A percentile compares a stretch with the other conserved stretches of the same genome.
phyloP scores from a whole-genome alignment of 2,329 filamentous ascomycete species.

The Colletotrichum echinochloae region DNA sequence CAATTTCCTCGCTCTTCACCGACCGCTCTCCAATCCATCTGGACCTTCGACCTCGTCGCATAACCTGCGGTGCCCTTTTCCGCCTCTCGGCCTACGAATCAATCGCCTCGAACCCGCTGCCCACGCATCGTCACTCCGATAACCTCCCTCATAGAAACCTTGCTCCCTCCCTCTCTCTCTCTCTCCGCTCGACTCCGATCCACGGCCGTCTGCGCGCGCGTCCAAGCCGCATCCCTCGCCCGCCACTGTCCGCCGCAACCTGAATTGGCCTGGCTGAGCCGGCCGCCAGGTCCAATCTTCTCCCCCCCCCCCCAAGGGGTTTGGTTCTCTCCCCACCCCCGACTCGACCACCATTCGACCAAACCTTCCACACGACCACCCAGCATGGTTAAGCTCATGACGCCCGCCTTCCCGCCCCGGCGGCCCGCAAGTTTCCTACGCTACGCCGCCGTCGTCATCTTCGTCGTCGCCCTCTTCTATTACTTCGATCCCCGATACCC shows the following conservation, averaged over 20 bases:
- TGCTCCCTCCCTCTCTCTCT: not conserved
- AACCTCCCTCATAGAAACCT: not conserved
- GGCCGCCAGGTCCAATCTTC: slow-evolving; percentile 26
- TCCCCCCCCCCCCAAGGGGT: not conserved
- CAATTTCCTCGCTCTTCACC: not conserved
- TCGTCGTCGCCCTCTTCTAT: slow-evolving; percentile 57
- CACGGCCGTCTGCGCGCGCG: not conserved
- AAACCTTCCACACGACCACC: not conserved
- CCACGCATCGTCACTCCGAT: not conserved
- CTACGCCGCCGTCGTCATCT: slow-evolving; percentile 72
- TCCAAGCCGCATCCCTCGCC: not conserved
- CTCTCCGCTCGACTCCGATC: not conserved
- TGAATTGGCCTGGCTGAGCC: slow-evolving; percentile 38
- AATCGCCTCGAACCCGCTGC: too few relatives aligned
- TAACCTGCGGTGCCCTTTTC: not conserved
- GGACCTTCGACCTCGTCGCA: not conserved
- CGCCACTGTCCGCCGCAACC: slow-evolving; percentile 5
- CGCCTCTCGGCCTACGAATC: not conserved
- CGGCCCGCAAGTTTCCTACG: slow-evolving; percentile 65
- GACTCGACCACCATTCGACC: not conserved
- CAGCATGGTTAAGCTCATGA: slow-evolving; percentile 48
- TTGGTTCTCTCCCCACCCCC: not conserved
- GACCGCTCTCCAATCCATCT: not conserved
- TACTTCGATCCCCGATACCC: slow-evolving; percentile 44
- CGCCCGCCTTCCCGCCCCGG: slow-evolving; percentile 56